phyloP scores from a whole-genome alignment of 352 stramenopile species.

The Phytopythium litorale region DNA sequence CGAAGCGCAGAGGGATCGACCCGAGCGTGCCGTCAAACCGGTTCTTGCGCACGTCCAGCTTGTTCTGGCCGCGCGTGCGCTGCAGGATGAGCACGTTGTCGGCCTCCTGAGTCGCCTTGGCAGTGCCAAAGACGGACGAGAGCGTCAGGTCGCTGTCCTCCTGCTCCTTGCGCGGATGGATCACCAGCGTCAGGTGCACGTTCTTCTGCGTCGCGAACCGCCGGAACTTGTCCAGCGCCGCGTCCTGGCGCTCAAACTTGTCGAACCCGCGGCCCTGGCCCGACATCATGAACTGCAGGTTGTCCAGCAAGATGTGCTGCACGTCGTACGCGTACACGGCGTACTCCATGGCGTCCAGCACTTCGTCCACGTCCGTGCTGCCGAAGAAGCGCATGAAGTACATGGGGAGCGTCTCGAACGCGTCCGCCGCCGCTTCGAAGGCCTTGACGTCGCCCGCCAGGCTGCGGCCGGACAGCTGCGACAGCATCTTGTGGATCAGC shows the following conservation, averaged over 20 bases:
- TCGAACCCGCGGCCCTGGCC: conserved; percentile 80
- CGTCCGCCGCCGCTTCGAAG: conserved; percentile 77
- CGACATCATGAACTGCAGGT: conserved; percentile 99
- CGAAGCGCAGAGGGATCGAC: conserved; percentile 84
- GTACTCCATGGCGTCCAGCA: conserved; percentile 99
- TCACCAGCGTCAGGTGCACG: conserved; percentile 98
- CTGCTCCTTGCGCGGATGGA: conserved; percentile 98
- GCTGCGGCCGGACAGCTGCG: conserved; percentile 86
- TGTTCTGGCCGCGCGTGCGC: conserved; percentile 83
- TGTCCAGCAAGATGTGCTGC: conserved; percentile 99
- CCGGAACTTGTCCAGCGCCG: conserved; percentile 94
- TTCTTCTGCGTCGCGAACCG: conserved; percentile 98
- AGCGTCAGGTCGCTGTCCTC: conserved; percentile 92
- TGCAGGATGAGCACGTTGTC: conserved; percentile 99
- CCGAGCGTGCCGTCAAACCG: conserved; percentile 92
- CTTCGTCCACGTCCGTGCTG: conserved; percentile 91
- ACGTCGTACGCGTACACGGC: conserved; percentile 97
- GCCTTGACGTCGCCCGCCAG: conserved; percentile 68
- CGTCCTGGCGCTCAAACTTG: conserved; percentile 91
- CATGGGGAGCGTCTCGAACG: conserved; percentile 95
- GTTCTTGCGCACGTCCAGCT: conserved; percentile 97
- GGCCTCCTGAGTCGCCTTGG: conserved; percentile 99
- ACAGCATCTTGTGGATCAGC: conserved; percentile 98
- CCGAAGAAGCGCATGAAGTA: conserved; percentile 99
- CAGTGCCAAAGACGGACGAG: conserved; percentile 96